phyloP scores from a whole-genome alignment of 169 alveolate species.

The Babesia ovis region DNA sequence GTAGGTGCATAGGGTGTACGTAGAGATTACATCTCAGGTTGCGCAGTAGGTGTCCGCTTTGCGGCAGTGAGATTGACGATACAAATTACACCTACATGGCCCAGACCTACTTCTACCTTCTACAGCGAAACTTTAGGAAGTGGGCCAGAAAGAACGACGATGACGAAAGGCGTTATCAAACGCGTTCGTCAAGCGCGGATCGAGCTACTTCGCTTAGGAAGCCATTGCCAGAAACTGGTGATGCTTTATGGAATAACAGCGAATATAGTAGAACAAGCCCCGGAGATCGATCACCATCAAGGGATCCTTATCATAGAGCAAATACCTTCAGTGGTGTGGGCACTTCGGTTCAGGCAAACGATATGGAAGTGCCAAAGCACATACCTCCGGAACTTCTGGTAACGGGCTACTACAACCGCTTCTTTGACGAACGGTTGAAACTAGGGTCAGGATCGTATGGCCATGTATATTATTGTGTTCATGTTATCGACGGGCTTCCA shows the following conservation, averaged over 20 bases:
- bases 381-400: constrained; percentile 77
- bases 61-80: constrained; percentile 52
- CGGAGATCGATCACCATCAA: neutral
- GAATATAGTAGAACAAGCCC: neutral
- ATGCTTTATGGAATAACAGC: neutral
- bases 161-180: neutral
- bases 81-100: constrained; percentile 57
- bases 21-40: neutral
- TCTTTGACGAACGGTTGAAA: constrained; percentile 72
- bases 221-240: constrained; percentile 13
- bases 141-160: neutral
- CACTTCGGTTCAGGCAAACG: neutral
- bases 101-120: constrained; percentile 60
- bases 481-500: constrained; percentile 74
- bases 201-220: neutral
- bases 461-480: constrained; percentile 78
- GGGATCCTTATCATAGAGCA: neutral
- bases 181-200: neutral
- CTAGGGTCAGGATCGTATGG: constrained; percentile 84
- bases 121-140: constrained; percentile 46
- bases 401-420: constrained; percentile 80
- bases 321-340: neutral
- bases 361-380: constrained; percentile 35
- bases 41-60: constrained; percentile 49
- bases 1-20: neutral